phyloP scores from a whole-genome alignment of 2,329 filamentous ascomycete species.

The Rhinocladiella similis region DNA sequence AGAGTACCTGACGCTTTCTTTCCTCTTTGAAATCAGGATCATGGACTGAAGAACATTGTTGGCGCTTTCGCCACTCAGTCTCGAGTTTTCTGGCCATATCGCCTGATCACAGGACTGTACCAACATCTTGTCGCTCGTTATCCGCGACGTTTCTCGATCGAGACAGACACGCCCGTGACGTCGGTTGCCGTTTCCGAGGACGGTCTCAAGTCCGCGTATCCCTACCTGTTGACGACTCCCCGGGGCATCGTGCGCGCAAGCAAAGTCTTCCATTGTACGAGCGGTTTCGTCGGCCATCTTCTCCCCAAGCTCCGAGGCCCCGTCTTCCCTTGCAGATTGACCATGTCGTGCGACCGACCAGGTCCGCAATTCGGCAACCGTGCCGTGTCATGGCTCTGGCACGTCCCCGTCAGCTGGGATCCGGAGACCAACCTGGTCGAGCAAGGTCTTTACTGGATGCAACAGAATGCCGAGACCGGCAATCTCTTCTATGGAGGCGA shows the following conservation, averaged over 20 bases:
- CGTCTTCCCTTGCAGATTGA: constrained; percentile 40
- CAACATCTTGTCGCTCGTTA: constrained; percentile 16
- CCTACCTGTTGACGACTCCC: constrained; percentile 36
- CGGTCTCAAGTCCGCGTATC: constrained; percentile 9
- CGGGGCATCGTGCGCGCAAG: constrained; percentile 37
- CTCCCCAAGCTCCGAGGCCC: constrained; percentile 39
- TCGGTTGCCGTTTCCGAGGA: constrained; percentile 1
- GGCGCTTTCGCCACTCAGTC: not conserved
- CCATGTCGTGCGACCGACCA: constrained; percentile 44
- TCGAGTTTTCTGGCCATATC: not conserved
- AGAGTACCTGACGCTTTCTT: no score
- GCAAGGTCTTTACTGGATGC: constrained; percentile 17
- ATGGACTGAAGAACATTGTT: not conserved
- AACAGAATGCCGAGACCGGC: constrained; percentile 22
- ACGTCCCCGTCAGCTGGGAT: not conserved
- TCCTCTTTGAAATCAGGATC: not conserved
- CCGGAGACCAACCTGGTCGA: not conserved
- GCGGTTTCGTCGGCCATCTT: constrained; percentile 43
- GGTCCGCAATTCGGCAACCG: constrained; percentile 23
- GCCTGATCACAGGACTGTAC: not conserved
- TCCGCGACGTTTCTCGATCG: constrained; percentile 21
- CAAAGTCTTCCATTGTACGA: constrained; percentile 44
- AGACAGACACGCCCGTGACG: constrained; percentile 23
- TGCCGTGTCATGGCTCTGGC: constrained; percentile 13
- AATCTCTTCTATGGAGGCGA: constrained; percentile 25